Conservation (phyloP, 768 basidiomycete species). For the Tricholoma matsutake region DNA sequence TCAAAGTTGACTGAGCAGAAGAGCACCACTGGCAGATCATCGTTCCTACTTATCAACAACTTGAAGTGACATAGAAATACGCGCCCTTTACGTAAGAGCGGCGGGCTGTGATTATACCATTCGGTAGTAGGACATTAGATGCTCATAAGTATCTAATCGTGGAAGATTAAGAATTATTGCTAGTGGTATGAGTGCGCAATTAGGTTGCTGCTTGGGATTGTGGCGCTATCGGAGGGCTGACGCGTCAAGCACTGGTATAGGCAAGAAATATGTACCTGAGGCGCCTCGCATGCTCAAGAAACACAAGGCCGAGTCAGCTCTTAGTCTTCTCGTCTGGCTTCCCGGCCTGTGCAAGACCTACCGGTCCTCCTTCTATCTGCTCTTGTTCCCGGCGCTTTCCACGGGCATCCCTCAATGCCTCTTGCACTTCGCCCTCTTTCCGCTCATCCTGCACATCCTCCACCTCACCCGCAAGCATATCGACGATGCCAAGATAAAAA, state of each 20-base stretch:
- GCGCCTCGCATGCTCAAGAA: no score
- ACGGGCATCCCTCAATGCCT: constrained; percentile 13
- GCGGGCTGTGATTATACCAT: no score
- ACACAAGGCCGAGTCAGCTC: neutral
- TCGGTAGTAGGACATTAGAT: neutral
- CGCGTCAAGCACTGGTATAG: neutral
- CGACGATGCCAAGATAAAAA: constrained; percentile 84
- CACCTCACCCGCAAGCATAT: constrained; percentile 74
- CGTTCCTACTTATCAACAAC: no score
- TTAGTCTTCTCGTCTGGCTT: neutral
- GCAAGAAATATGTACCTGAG: neutral
- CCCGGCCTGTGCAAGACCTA: neutral
- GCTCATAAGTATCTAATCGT: neutral
- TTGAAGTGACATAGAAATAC: no score
- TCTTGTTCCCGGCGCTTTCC: constrained; percentile 5
- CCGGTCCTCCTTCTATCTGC: neutral
- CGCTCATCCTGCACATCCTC: constrained; percentile 45
- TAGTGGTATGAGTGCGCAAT: neutral
- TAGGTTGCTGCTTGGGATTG: neutral
- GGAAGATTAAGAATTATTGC: neutral
- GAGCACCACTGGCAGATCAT: no score
- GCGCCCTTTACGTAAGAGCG: no score
- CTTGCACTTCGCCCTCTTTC: constrained; percentile 9
- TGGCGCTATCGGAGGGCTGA: neutral
- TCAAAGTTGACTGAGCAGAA: no score